Evolutionary conservation across 108 stramenopile species (phyloP), one percentile per base, ranked within the genome.

Genomic region (Cyclotella kingstonii): DNA sequence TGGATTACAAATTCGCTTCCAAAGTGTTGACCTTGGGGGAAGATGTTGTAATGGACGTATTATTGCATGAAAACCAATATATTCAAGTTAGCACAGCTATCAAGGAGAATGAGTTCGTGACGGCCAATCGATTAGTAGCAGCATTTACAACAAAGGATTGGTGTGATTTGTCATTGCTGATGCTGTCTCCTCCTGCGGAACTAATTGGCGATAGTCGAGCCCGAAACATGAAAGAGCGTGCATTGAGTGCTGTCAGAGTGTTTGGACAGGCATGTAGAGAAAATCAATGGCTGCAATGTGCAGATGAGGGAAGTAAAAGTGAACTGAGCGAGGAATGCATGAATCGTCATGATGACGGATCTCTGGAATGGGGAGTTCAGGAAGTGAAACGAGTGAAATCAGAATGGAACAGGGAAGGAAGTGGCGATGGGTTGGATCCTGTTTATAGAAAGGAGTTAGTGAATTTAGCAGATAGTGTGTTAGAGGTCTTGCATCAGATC

Each of bases 31-130:
- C 80, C 10, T 48, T 89, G 15, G 78, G 68, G 5, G 70, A 68
- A 25, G 84, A 89, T 52, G 42, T 89, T 46, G 60, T 89, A 5
- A 63, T 61, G 67, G 84, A 89, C 55, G 76, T 82, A 15, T 18
- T 62, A 1, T 51, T 82, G 54, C 66, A 84, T 59, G 57, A 40
- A 0, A 43, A 66, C n/a, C 56, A 76, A 0, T 64, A 69, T 29
- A 30, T 41, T 18, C n/a, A n/a, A n/a, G n/a, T n/a, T n/a, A n/a
- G n/a, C n/a, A 44, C 1, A n/a, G 21, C 34, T 29, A 31, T 10
- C 21, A 14, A 35, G 21, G 64, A 66, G 39, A 23, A 17, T 17
- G 67, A 56, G 21, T 38, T 25, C 43, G 12, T 34, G 51, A 54
- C 56, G 10, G 38, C 74, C 7, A 62, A 46, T 19, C 48, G 34